Evolutionary conservation across 345 rosid species (phyloP).

Genomic region (Hibiscus trionum): DNA sequence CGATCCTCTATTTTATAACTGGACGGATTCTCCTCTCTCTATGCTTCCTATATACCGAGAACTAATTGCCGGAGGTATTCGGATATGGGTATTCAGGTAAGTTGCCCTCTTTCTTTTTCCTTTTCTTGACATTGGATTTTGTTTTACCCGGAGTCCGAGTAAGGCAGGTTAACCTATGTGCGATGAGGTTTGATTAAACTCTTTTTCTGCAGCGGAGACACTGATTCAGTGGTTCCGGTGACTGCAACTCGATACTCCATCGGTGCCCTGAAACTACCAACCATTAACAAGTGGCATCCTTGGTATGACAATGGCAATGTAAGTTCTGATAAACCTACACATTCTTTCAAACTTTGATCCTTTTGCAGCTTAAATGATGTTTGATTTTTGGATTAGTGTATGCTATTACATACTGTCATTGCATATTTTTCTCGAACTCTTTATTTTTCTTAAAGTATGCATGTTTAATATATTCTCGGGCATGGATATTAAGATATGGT

Average conservation of each 20-base stretch:
- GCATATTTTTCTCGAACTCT: too few relatives aligned
- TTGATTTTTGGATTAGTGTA: too few relatives aligned
- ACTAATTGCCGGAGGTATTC: slow-evolving; percentile 71
- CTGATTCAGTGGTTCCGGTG: slow-evolving; percentile 75
- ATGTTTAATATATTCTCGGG: too few relatives aligned
- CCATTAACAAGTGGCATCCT: slow-evolving; percentile 68
- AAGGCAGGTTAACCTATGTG: neutral
- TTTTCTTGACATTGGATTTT: neutral
- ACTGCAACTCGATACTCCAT: slow-evolving; percentile 89
- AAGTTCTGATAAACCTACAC: neutral
- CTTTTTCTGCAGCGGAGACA: slow-evolving; percentile 64
- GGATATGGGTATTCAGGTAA: slow-evolving; percentile 86
- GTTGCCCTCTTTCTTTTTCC: neutral
- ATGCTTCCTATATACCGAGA: slow-evolving; percentile 93
- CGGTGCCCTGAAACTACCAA: slow-evolving; percentile 63
- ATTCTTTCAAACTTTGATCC: neutral
- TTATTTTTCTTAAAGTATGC: too few relatives aligned
- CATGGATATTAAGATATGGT: too few relatives aligned
- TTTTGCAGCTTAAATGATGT: too few relatives aligned
- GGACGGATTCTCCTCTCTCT: slow-evolving; percentile 85
- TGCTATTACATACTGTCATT: too few relatives aligned
- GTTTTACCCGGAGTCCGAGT: neutral
- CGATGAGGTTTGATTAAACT: slow-evolving; percentile 11
- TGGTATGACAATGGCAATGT: slow-evolving; percentile 74
- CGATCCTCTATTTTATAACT: slow-evolving; percentile 48